Conservation (phyloP, 495 filamentous ascomycete genomes). For the Penicillium coffeae region DNA sequence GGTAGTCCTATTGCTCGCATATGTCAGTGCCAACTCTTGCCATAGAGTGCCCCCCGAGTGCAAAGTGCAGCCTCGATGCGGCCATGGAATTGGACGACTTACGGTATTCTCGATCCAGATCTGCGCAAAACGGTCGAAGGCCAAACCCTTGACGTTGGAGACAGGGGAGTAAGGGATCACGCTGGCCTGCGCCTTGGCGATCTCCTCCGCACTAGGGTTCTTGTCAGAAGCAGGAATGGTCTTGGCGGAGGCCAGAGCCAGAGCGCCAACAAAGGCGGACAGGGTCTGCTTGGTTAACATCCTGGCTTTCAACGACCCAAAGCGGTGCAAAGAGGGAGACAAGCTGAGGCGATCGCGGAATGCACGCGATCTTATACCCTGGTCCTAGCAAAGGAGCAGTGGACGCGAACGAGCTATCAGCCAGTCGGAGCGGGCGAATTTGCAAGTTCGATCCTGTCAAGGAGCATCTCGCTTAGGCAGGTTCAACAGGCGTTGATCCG, state of each 20-base stretch:
- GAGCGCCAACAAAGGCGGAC: slow-evolving; percentile 17
- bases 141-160: slow-evolving; percentile 58
- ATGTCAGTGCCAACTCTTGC: slow-evolving; percentile 6
- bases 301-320: background rate
- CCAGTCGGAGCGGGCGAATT: background rate
- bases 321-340: slow-evolving; percentile 1
- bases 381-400: background rate
- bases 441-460: background rate
- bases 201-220: slow-evolving; percentile 30
- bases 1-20: slow-evolving; percentile 52
- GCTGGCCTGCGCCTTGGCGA: slow-evolving; percentile 28
- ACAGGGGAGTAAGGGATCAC: slow-evolving; percentile 47
- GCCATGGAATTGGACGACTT: slow-evolving; percentile 15
- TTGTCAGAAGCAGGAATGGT: slow-evolving; percentile 17
- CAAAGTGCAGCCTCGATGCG: slow-evolving; percentile 9
- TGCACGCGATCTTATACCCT: slow-evolving; percentile 15
- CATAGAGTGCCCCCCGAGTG: too few relatives aligned
- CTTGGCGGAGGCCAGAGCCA: slow-evolving; percentile 28
- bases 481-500: background rate
- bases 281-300: slow-evolving; percentile 26
- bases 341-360: slow-evolving; percentile 1
- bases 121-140: slow-evolving; percentile 62
- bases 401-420: background rate
- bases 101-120: slow-evolving; percentile 77
- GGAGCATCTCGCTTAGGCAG: background rate